Base-by-base conservation (phyloP, 2,329 filamentous ascomycete genomes). In the Diaporthe nobilis region DNA sequence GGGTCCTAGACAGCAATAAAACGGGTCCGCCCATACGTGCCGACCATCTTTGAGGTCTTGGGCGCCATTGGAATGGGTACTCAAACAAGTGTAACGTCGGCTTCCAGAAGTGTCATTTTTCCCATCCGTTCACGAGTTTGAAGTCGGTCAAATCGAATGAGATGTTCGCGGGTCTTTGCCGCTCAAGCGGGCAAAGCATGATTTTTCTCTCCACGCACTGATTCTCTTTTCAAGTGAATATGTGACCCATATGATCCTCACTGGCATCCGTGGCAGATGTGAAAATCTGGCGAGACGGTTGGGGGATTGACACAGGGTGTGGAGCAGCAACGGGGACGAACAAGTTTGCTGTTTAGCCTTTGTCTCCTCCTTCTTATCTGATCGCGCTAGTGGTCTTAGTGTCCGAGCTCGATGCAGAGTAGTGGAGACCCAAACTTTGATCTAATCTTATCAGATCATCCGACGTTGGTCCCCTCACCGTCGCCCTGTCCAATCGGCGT, bases 371-470 rank as follows among this genome's bases (percentile, higher is more conserved):
- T 68, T 51, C 63, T 76, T 76, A 76, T 76, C 75, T 74, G 75
- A 76, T 76, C 25, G 67, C 75, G 72, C 75, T 74, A 74, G 63
- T 28, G 2, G 20, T 22, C 3, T 20, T 68, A 51, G 63, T 37
- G 63, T 53, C 63, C 63, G 63, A 51, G 63, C 63, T 25, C 44
- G 2, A 68, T 12, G 47, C 31, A 53, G 22, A 13, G 0, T 5
- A 39, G 63, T 51, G 63, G 63, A 51, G 44, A 51, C 47, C 22
- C 20, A 25, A 68, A 51, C 63, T 39, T 39, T 68, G 63, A 70
- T 68, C 67, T 67, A 58, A 76, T 76, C 72, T 74, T 65, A 76
- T 76, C 72, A 76, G 75, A 76, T 76, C 75, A 67, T 76, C 58
- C 55, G 31, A 34, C 22, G 47, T 53, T 51, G 31, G 49, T 25